phyloP scores from a whole-genome alignment of 2,329 filamentous ascomycete genomes.

The Paraphaeosphaeria sporulosa region DNA sequence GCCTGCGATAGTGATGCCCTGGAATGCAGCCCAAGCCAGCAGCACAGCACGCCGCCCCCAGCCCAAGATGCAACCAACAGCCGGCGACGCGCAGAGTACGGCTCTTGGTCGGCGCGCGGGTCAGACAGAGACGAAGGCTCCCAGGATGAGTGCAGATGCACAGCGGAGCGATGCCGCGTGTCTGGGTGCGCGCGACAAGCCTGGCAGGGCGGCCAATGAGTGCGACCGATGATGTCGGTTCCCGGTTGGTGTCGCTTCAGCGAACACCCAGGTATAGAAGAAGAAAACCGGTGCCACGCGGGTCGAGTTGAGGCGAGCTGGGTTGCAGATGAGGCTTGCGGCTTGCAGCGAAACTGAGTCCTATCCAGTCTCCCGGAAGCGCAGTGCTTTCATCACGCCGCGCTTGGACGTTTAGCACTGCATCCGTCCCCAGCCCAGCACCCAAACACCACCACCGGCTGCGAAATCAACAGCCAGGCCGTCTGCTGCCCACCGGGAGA shows the following conservation, averaged over 20 bases:
- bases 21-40: constrained; percentile 24
- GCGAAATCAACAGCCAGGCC: not conserved
- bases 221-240: no score
- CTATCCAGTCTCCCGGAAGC: not conserved
- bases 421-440: not conserved
- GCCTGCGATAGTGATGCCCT: constrained; percentile 33
- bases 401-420: not conserved
- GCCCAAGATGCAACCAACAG: constrained; percentile 20
- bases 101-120: not conserved
- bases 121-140: not conserved
- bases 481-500: not conserved
- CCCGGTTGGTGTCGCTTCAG: not conserved
- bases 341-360: not conserved
- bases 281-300: not conserved
- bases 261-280: not conserved
- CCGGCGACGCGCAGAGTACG: constrained; percentile 5
- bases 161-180: constrained; percentile 5
- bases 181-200: not conserved
- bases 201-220: not conserved
- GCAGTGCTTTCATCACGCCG: not conserved
- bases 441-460: not conserved
- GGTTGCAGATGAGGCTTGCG: not conserved
- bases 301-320: not conserved
- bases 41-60: constrained; percentile 18
- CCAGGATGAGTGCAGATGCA: not conserved